Conservation (phyloP, 148 eudicot species). For the Amaranthus cruentus region DNA sequence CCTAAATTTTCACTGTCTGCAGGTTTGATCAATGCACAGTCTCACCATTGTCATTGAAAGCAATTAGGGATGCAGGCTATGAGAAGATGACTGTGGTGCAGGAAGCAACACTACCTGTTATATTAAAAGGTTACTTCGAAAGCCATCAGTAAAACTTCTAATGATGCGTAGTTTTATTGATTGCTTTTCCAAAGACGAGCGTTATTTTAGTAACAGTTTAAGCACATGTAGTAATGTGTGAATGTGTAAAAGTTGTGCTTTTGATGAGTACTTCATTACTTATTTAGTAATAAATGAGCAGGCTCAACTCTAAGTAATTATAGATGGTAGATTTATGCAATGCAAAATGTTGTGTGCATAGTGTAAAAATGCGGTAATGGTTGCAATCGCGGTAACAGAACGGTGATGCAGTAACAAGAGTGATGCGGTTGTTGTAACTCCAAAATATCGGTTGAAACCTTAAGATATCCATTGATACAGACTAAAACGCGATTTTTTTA, state of each 20-base stretch:
- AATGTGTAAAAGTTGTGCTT: background rate
- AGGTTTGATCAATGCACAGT: slow-evolving; percentile 94
- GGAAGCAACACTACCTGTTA: slow-evolving; percentile 91
- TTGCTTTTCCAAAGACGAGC: background rate
- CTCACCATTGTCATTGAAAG: slow-evolving; percentile 74
- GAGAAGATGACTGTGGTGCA: slow-evolving; percentile 95
- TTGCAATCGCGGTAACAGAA: too few species aligned
- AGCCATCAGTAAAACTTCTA: background rate
- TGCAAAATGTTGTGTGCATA: background rate
- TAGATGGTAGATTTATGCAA: background rate
- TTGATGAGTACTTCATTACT: background rate
- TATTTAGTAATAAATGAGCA: background rate
- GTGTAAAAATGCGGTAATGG: too few species aligned
- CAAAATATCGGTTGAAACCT: too few species aligned
- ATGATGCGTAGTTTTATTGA: background rate
- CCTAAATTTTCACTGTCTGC: slow-evolving; percentile 6
- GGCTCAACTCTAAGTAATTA: background rate
- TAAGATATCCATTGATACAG: too few species aligned
- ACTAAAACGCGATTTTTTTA: too few species aligned
- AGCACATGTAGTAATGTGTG: background rate
- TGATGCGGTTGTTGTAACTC: too few species aligned
- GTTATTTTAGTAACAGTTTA: background rate
- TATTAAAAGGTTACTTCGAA: slow-evolving; percentile 59
- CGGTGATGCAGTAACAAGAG: too few species aligned
- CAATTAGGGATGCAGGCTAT: slow-evolving; percentile 83